phyloP scores from a whole-genome alignment of 2,329 filamentous ascomycete species.

The Paecilomyces sp. region DNA sequence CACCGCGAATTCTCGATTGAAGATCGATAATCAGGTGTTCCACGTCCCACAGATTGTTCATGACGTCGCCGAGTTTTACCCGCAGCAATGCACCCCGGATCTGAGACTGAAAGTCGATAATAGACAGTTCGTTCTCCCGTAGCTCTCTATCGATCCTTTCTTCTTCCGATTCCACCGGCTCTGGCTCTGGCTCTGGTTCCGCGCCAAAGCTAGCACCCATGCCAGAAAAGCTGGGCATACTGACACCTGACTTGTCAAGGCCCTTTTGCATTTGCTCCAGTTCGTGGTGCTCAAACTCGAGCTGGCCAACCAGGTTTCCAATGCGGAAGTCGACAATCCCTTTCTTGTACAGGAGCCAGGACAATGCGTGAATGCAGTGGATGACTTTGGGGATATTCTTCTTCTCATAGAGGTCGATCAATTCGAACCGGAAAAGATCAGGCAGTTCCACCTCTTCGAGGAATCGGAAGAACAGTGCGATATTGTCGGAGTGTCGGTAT shows the following conservation, averaged over 20 bases:
- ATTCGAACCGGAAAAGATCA: conserved; percentile 91
- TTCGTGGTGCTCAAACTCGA: conserved; percentile 97
- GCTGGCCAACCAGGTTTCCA: conserved; percentile 89
- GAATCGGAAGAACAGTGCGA: conserved; percentile 91
- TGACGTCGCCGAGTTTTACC: conserved; percentile 67
- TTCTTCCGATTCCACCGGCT: conserved; percentile 76
- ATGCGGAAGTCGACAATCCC: conserved; percentile 94
- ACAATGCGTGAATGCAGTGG: conserved; percentile 94
- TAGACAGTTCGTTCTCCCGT: conserved; percentile 62
- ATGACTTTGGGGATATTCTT: conserved; percentile 99
- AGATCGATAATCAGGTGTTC: conserved; percentile 73
- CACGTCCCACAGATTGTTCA: conserved; percentile 84
- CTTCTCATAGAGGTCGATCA: conserved; percentile 97
- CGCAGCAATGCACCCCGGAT: conserved; percentile 73
- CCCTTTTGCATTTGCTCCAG: conserved; percentile 95
- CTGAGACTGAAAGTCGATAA: conserved; percentile 80
- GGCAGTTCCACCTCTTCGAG: conserved; percentile 86
- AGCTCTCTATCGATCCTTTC: conserved; percentile 79
- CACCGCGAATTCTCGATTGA: conserved; percentile 79
- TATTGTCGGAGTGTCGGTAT: conserved; percentile 95
- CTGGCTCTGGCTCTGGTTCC: conserved; percentile 63
- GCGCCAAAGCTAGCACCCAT: conserved; percentile 95
- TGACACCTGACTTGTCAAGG: conserved; percentile 87
- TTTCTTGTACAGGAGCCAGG: conserved; percentile 93
- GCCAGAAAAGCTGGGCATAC: conserved; percentile 95